Conservation (phyloP, 257 asterid genomes). For the Vinca minor region DNA sequence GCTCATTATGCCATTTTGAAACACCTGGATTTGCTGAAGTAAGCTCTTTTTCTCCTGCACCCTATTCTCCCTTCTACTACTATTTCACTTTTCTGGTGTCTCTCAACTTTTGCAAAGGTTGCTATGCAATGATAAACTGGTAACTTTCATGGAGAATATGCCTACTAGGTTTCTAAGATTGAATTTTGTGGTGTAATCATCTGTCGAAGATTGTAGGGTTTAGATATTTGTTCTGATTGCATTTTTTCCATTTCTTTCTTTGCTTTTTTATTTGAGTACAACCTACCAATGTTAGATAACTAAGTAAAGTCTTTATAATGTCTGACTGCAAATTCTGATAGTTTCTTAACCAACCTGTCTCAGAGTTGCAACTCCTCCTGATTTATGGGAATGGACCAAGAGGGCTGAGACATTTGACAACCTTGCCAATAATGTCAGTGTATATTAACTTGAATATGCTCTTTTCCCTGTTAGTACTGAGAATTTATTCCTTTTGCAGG, state of each 20-base stretch:
- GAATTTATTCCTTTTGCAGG: constrained; percentile 43
- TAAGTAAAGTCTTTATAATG: background rate
- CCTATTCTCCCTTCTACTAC: background rate
- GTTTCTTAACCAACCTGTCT: constrained; percentile 18
- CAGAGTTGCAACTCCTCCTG: constrained; percentile 68
- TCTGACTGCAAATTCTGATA: constrained; percentile 12
- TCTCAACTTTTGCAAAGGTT: background rate
- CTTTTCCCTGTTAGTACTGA: constrained; percentile 10
- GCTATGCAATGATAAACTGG: background rate
- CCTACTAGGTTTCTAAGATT: background rate
- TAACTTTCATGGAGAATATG: background rate
- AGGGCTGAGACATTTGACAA: constrained; percentile 85
- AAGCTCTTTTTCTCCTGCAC: constrained; percentile 11
- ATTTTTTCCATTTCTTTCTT: no score
- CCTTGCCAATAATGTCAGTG: constrained; percentile 70
- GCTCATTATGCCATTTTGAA: constrained; percentile 72
- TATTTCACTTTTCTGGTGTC: background rate
- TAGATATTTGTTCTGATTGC: background rate
- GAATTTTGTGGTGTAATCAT: background rate
- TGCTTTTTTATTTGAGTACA: background rate
- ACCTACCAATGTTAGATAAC: background rate
- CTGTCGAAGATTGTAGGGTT: background rate
- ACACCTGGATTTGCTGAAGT: constrained; percentile 68
- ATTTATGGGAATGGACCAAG: constrained; percentile 78
- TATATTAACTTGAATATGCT: constrained; percentile 5